These are phyloP conservation scores for Fusarium temperatum DNA, from an alignment of 2,329 filamentous ascomycete genomes.

Conservation along the genomic window DNA sequence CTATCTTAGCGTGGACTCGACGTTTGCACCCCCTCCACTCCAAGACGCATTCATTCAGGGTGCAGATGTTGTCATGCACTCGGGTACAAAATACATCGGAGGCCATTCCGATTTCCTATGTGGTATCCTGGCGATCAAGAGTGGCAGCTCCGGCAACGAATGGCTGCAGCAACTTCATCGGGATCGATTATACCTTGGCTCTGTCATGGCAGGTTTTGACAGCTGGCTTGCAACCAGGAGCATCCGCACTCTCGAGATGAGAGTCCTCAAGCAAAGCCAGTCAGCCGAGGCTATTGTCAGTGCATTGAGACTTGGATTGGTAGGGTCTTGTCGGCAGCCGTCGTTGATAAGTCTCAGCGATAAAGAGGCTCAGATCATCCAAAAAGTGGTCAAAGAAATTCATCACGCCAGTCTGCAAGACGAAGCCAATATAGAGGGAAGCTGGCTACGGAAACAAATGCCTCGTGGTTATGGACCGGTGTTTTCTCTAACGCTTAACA, in stretches of 20 bases:
- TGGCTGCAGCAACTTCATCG: constrained; percentile 69
- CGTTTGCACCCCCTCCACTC: constrained; percentile 89
- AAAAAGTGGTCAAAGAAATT: constrained; percentile 67
- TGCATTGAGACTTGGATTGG: constrained; percentile 66
- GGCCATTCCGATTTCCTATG: constrained; percentile 94
- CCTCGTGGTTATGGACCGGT: constrained; percentile 88
- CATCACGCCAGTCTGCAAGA: constrained; percentile 83
- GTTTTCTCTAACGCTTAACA: constrained; percentile 76
- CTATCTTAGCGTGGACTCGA: constrained; percentile 84
- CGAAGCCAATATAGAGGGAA: constrained; percentile 61
- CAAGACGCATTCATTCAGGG: constrained; percentile 85
- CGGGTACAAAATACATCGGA: constrained; percentile 93
- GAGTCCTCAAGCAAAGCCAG: constrained; percentile 78
- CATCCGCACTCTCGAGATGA: constrained; percentile 83
- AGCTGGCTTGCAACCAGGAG: constrained; percentile 91
- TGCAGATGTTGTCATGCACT: constrained; percentile 90
- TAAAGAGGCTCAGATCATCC: constrained; percentile 46
- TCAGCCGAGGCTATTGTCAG: constrained; percentile 74
- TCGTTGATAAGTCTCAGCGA: constrained; percentile 47
- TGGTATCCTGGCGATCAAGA: constrained; percentile 68
- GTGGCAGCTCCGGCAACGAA: constrained; percentile 62
- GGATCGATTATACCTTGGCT: constrained; percentile 80
- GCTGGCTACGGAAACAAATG: constrained; percentile 89
- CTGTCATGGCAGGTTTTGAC: constrained; percentile 88
- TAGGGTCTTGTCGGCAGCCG: neutral